Conservation (phyloP, 768 basidiomycete genomes). For the Hortiboletus flavorubellus region DNA sequence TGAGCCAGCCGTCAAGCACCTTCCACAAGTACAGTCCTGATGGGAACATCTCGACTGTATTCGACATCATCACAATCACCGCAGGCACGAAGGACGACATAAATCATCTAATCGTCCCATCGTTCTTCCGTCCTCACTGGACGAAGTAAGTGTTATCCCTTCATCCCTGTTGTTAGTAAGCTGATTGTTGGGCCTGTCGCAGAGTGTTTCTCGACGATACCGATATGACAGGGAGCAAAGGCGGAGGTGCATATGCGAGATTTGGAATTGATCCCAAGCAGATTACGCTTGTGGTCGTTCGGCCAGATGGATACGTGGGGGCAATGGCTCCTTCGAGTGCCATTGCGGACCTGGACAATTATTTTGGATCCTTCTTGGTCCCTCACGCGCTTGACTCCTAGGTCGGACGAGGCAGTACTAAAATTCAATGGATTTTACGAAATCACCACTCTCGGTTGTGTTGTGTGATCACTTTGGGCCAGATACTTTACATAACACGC, state of each 20-base stretch:
- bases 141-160: too few relatives aligned
- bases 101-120: conserved; percentile 30
- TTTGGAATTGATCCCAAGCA: conserved; percentile 30
- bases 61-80: conserved; percentile 28
- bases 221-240: conserved; percentile 13
- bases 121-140: too few relatives aligned
- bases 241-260: conserved; percentile 31
- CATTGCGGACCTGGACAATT: conserved; percentile 31
- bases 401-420: too few relatives aligned
- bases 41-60: conserved; percentile 19
- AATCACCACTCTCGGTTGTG: too few relatives aligned
- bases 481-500: too few relatives aligned
- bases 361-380: too few relatives aligned
- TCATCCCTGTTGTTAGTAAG: conserved; percentile 15
- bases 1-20: conserved; percentile 24
- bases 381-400: too few relatives aligned
- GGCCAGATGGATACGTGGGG: conserved; percentile 41
- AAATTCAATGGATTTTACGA: too few relatives aligned
- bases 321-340: conserved; percentile 27
- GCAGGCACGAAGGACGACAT: conserved; percentile 32
- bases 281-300: conserved; percentile 34
- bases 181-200: not conserved
- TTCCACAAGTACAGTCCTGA: conserved; percentile 27
- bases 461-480: too few relatives aligned
- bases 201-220: conserved; percentile 28